phyloP scores from a whole-genome alignment of 352 stramenopile species.

The Phytopythium aichiense region DNA sequence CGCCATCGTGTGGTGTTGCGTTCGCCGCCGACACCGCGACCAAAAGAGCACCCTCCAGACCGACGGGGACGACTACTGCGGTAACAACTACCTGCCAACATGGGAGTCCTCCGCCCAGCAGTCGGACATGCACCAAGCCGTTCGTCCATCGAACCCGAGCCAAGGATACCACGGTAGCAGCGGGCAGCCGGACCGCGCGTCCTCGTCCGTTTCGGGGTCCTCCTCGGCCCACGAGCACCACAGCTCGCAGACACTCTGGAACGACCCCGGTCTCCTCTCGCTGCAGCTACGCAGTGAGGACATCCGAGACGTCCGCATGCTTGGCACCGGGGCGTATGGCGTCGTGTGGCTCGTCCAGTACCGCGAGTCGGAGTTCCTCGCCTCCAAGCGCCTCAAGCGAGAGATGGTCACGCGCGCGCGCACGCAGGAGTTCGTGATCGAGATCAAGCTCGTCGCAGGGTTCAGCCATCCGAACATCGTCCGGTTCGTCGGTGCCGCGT shows the following conservation, averaged over 20 bases:
- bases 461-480: slow-evolving; percentile 33
- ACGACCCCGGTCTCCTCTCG: not conserved
- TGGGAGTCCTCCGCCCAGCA: not conserved
- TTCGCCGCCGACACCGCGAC: not conserved
- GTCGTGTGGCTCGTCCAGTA: slow-evolving; percentile 24
- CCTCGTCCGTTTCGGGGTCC: too few species aligned
- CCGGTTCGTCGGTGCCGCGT: slow-evolving; percentile 40
- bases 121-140: too few species aligned
- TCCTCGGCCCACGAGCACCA: too few species aligned
- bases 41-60: not conserved
- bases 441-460: slow-evolving; percentile 31
- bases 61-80: not conserved
- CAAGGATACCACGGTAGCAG: too few species aligned
- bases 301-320: slow-evolving; percentile 8
- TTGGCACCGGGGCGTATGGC: slow-evolving; percentile 15
- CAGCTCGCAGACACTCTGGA: too few species aligned
- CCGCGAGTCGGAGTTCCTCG: slow-evolving; percentile 9
- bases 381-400: slow-evolving; percentile 18
- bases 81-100: not conserved
- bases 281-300: not conserved
- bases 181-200: too few species aligned
- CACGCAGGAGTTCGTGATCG: slow-evolving; percentile 27
- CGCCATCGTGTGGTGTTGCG: not conserved
- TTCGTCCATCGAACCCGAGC: too few species aligned
- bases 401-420: slow-evolving; percentile 4